These are phyloP conservation scores for Dactylis glomerata DNA, from an alignment of 176 grass and related monocot genomes.

Conservation along the genomic window DNA sequence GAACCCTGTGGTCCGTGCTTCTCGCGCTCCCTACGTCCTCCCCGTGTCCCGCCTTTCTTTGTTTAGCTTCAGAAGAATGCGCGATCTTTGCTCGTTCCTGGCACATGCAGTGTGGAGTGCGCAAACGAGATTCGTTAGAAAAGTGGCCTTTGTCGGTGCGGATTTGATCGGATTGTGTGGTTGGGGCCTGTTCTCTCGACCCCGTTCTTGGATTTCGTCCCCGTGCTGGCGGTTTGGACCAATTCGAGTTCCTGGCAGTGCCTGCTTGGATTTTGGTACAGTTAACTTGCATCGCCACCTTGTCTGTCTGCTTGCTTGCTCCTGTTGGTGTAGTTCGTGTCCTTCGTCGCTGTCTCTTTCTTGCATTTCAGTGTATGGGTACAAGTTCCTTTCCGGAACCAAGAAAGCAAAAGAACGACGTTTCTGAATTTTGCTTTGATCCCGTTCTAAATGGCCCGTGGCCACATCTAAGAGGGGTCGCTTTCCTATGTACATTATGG, in stretches of 20 bases:
- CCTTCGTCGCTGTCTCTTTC: conserved; percentile 17
- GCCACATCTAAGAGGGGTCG: neutral
- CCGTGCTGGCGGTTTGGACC: neutral
- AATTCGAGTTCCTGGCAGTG: neutral
- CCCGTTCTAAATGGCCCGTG: neutral
- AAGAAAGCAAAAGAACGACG: neutral
- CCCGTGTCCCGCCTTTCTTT: neutral
- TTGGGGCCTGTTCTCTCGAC: neutral
- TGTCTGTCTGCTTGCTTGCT: neutral
- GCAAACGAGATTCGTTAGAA: conserved; percentile 29
- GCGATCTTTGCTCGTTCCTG: conserved; percentile 37
- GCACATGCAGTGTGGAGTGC: conserved; percentile 8
- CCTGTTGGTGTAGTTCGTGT: neutral
- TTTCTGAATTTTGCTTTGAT: neutral
- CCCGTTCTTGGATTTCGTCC: neutral
- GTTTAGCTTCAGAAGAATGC: conserved; percentile 17
- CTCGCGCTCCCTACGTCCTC: neutral
- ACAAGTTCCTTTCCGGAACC: neutral
- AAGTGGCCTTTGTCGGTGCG: neutral
- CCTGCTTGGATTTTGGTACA: neutral
- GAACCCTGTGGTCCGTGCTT: conserved; percentile 60
- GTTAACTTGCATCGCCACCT: neutral
- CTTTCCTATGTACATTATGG: neutral
- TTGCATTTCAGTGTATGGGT: neutral
- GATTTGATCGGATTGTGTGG: neutral